Evolutionary conservation across 331 rosid species (phyloP).

Genomic region (Rhamnella rubrinervis): DNA sequence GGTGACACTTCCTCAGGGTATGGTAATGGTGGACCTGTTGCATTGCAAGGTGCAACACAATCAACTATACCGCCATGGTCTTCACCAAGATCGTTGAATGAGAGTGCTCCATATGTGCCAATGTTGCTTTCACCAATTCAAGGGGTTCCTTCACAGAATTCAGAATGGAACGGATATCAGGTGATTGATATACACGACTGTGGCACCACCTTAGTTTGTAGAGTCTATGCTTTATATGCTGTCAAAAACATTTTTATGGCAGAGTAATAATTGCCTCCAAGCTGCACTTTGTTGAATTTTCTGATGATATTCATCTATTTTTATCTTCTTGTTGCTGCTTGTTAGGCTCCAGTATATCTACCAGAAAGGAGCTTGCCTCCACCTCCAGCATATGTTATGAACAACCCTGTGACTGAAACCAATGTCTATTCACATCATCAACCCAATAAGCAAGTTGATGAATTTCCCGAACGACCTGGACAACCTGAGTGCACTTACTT

Average conservation of each 20-base stretch:
- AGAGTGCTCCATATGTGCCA: conserved; percentile 61
- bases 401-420: conserved; percentile 49
- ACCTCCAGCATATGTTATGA: conserved; percentile 53
- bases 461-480: conserved; percentile 89
- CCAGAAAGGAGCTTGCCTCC: conserved; percentile 61
- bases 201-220: no score
- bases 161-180: conserved; percentile 90
- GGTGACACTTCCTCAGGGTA: conserved; percentile 52
- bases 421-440: conserved; percentile 53
- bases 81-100: conserved; percentile 60
- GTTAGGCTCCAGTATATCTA: conserved; percentile 67
- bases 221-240: no score
- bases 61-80: conserved; percentile 61
- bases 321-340: conserved; percentile 26
- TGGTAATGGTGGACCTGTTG: conserved; percentile 53
- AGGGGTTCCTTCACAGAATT: conserved; percentile 49
- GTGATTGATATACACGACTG: conserved; percentile 24
- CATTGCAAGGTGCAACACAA: conserved; percentile 54
- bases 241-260: no score
- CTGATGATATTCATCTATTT: conserved; percentile 4
- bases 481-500: conserved; percentile 87
- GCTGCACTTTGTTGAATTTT: no score
- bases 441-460: conserved; percentile 48
- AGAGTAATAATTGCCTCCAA: background rate
- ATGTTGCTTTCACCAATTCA: conserved; percentile 60